Evolutionary conservation across 2,329 filamentous ascomycete genomes (phyloP), one percentile per base, ranked within the genome.

Genomic region (Penicillium sp.): DNA sequence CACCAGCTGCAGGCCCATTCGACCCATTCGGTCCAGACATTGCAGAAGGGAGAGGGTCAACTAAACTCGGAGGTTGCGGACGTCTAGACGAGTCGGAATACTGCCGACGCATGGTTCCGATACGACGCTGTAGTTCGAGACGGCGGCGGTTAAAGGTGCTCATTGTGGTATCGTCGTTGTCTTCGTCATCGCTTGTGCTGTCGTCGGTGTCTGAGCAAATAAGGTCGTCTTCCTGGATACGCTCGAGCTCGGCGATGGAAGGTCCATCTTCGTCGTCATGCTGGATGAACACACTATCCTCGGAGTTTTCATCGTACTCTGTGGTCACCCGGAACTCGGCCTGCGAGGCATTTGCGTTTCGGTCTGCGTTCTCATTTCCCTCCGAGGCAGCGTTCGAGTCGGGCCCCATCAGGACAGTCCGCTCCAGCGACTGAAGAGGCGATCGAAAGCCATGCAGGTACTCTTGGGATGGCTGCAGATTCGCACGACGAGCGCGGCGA

Each of bases 371-470:
- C 41, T 54, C 39, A 44, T 57, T 62, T 15, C 65, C 60, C 1
- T 65, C 60, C 1, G 62, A 58, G 27, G 62, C 59, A 2, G 61
- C 50, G 38, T 61, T 58, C 12, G 56, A 57, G 40, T 59, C 54
- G 7, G 61, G 56, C 10, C 56, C 59, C 28, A 55, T 46, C 9
- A 64, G 49, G 12, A 59, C 47, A 23, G 58, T 64, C 40, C 64
- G 58, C 45, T 69, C 66, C 6, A 69, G 54, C 1, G 65, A 64
- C 45, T 63, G 66, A 8, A 69, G 59, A 2, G 70, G 70, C 40
- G 69, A 60, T 39, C 70, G 66, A 43, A 63, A 63, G 24, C 66
- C 60, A 53, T 65, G 67, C 31, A 73, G 50, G 40, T 74, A 74
- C 54, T 72, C 70, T 27, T 71, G 63, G 5, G 71, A 74, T 25